These are phyloP conservation scores for Chrysosporium keratinophilum DNA, from an alignment of 2,329 filamentous ascomycete genomes.

Conservation along the genomic window DNA sequence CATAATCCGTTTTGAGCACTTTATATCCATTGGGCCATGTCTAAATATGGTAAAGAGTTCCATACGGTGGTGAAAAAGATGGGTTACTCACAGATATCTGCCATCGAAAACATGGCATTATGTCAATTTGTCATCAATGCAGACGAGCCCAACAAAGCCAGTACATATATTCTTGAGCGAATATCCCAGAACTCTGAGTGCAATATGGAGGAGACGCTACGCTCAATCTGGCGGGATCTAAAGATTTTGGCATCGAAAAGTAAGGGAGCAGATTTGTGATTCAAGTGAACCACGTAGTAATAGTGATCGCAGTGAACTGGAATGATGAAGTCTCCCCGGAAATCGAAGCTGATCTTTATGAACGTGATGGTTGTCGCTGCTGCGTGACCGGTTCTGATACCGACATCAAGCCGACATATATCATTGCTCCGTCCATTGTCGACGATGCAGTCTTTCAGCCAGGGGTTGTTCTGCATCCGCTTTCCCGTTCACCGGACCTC, in stretches of 20 bases:
- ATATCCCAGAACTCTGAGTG: slow-evolving; percentile 3
- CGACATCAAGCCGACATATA: slow-evolving; percentile 10
- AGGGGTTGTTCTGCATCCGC: slow-evolving; percentile 4
- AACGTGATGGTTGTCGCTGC: slow-evolving; percentile 12
- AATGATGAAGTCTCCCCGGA: slow-evolving; percentile 4
- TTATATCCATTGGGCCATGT: not conserved
- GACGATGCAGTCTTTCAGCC: slow-evolving; percentile 9
- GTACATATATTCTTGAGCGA: slow-evolving; percentile 9
- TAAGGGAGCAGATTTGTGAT: slow-evolving; percentile 15
- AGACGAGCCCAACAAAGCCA: not conserved
- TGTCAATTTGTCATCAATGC: not conserved
- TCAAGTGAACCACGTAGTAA: not conserved
- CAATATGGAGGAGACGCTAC: slow-evolving; percentile 10
- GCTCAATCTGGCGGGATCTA: slow-evolving; percentile 3
- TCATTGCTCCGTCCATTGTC: slow-evolving; percentile 13
- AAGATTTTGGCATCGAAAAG: slow-evolving; percentile 7
- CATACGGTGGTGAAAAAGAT: not conserved
- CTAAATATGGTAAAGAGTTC: not conserved
- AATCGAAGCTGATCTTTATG: slow-evolving; percentile 11
- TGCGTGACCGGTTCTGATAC: slow-evolving; percentile 8
- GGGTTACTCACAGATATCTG: slow-evolving; percentile 6
- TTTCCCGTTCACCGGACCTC: not conserved
- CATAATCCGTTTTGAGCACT: too few relatives aligned
- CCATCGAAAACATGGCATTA: slow-evolving; percentile 4
- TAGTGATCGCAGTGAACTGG: slow-evolving; percentile 1